These are phyloP conservation scores for Martensiomyces pterosporus DNA, from an alignment of 192 early-diverging fungal genomes.

Conservation along the genomic window DNA sequence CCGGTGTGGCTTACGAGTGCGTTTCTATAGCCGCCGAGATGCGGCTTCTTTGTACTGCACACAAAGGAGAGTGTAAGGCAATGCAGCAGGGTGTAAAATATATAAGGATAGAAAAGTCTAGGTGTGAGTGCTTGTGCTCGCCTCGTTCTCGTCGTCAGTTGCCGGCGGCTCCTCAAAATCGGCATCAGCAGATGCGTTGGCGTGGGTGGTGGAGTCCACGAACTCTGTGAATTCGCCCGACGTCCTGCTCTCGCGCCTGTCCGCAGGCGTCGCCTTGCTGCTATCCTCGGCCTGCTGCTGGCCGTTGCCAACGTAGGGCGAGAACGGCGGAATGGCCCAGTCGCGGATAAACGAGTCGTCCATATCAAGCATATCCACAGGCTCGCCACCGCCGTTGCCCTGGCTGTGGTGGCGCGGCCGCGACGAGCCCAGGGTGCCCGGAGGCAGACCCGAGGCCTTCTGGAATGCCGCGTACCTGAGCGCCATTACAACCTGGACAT, in stretches of 20 bases:
- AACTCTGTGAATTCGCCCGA: background rate
- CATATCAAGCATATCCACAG: conserved; percentile 41
- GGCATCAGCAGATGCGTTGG: too few species aligned
- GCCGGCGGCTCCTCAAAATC: background rate
- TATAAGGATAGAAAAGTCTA: too few species aligned
- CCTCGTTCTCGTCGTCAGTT: too few species aligned
- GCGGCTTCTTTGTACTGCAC: too few species aligned
- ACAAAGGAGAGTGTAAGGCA: too few species aligned
- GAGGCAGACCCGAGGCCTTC: conserved; percentile 37
- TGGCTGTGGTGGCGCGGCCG: conserved; percentile 1
- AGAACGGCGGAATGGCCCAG: conserved; percentile 45
- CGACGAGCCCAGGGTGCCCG: conserved; percentile 27
- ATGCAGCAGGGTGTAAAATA: too few species aligned
- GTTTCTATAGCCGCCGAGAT: too few species aligned
- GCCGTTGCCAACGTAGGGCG: conserved; percentile 8
- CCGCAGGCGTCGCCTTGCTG: too few species aligned
- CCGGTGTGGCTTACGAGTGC: too few species aligned
- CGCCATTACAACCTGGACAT: conserved; percentile 52
- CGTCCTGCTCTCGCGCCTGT: too few species aligned
- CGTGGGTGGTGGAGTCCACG: background rate
- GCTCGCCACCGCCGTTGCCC: conserved; percentile 18
- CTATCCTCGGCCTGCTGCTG: too few species aligned
- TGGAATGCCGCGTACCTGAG: conserved; percentile 50
- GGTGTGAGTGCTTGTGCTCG: too few species aligned
- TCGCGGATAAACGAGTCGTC: conserved; percentile 47